These are phyloP conservation scores for Candida dajiaensis DNA, from an alignment of 805 yeast genomes.

Conservation along the genomic window DNA sequence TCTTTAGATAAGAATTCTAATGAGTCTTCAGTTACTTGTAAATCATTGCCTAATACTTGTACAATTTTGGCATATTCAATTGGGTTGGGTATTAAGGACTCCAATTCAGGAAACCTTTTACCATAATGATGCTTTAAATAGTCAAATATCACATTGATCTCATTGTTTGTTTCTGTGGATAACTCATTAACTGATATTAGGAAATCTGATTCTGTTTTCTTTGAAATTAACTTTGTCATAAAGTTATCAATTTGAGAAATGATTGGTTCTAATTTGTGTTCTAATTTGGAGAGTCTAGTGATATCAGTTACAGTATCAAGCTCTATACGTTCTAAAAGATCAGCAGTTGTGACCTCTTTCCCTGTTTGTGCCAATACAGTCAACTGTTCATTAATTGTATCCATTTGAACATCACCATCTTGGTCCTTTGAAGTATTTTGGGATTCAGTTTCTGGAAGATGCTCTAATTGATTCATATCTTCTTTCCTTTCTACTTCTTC, in stretches of 20 bases:
- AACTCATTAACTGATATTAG: slow-evolving; percentile 48
- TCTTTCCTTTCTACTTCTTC: too few relatives aligned
- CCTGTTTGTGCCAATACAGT: slow-evolving; percentile 5
- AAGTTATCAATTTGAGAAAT: slow-evolving; percentile 14
- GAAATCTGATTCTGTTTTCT: slow-evolving; percentile 38
- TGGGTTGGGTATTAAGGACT: slow-evolving; percentile 54
- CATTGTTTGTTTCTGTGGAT: slow-evolving; percentile 48
- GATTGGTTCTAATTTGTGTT: slow-evolving; percentile 12
- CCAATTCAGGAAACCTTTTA: slow-evolving; percentile 67
- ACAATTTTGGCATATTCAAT: slow-evolving; percentile 54
- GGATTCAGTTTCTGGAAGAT: too few relatives aligned
- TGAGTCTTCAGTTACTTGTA: slow-evolving; percentile 23
- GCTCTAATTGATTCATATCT: too few relatives aligned
- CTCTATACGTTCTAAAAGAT: slow-evolving; percentile 5
- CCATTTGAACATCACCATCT: slow-evolving; percentile 6
- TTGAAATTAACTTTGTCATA: slow-evolving; percentile 15
- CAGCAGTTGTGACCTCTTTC: slow-evolving; percentile 11
- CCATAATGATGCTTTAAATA: slow-evolving; percentile 48
- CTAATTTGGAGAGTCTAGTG: slow-evolving; percentile 9
- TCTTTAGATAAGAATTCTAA: slow-evolving; percentile 47
- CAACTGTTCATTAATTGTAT: background rate
- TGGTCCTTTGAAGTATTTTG: slow-evolving; percentile 1
- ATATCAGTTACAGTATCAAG: slow-evolving; percentile 13
- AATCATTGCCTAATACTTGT: slow-evolving; percentile 42
- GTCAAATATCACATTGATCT: slow-evolving; percentile 43